Conservation (phyloP, 176 grass and related monocot species). For the Aegilops speltoides region DNA sequence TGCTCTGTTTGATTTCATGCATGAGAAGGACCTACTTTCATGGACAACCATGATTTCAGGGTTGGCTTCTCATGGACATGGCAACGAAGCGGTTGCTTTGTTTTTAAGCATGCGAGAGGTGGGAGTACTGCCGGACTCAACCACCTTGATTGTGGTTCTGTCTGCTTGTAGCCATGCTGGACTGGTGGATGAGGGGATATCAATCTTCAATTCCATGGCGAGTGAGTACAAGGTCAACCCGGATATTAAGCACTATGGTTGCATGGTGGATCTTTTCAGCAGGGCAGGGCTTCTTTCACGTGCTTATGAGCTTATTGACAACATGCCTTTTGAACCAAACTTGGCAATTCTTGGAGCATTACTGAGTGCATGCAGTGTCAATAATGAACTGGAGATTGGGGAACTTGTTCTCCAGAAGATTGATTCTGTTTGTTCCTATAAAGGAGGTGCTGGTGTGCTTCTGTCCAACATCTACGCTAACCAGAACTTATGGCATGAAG, state of each 20-base stretch:
- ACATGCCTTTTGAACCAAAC: conserved; percentile 59
- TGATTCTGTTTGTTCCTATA: conserved; percentile 50
- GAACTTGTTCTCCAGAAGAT: conserved; percentile 62
- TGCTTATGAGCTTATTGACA: conserved; percentile 48
- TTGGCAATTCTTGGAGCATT: conserved; percentile 55
- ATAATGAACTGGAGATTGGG: conserved; percentile 54
- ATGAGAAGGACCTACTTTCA: conserved; percentile 60
- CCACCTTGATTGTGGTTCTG: conserved; percentile 60
- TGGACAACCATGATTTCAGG: conserved; percentile 64
- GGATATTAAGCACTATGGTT: conserved; percentile 74
- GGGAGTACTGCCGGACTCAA: conserved; percentile 47
- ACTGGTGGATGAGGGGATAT: conserved; percentile 61
- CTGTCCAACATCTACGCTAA: conserved; percentile 74
- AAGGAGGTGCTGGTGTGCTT: conserved; percentile 62
- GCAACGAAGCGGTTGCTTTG: conserved; percentile 37
- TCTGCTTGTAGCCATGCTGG: conserved; percentile 80
- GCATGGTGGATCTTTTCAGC: conserved; percentile 74
- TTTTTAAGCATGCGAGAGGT: conserved; percentile 42
- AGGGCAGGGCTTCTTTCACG: conserved; percentile 56
- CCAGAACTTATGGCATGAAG: conserved; percentile 60
- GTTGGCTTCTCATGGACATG: conserved; percentile 55
- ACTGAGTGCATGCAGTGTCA: conserved; percentile 59
- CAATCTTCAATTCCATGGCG: conserved; percentile 62
- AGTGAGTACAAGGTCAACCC: conserved; percentile 30
- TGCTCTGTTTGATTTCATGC: conserved; percentile 45